These are phyloP conservation scores for Amanita rimosa DNA, from an alignment of 768 basidiomycete species.

Conservation along the genomic window DNA sequence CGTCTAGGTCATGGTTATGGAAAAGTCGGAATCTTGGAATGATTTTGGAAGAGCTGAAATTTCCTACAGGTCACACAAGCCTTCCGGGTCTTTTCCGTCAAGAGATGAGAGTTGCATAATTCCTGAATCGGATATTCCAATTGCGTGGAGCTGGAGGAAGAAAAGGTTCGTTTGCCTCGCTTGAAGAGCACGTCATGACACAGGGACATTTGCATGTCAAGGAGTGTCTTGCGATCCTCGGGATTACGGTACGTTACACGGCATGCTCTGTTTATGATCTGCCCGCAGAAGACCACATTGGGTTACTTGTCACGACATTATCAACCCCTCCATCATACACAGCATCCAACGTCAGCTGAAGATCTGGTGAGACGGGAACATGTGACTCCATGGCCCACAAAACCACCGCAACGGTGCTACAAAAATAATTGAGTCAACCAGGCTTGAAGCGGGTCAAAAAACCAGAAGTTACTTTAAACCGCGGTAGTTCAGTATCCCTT, in stretches of 20 bases:
- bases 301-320: conserved; percentile 43
- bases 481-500: conserved; percentile 66
- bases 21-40: too few relatives aligned
- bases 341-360: conserved; percentile 44
- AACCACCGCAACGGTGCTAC: conserved; percentile 48
- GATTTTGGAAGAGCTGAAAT: too few relatives aligned
- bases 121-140: too few relatives aligned
- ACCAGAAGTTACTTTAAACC: conserved; percentile 55
- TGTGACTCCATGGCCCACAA: conserved; percentile 55
- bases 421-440: background rate
- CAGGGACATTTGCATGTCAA: too few relatives aligned
- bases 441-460: background rate
- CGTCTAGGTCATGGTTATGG: too few relatives aligned
- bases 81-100: too few relatives aligned
- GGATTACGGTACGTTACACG: background rate
- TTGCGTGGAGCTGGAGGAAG: too few relatives aligned
- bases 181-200: too few relatives aligned
- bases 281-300: conserved; percentile 37
- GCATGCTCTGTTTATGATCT: conserved; percentile 7
- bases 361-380: conserved; percentile 33
- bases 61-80: too few relatives aligned
- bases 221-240: background rate
- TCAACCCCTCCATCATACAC: conserved; percentile 61
- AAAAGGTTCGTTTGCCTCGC: too few relatives aligned
- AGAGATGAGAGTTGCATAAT: too few relatives aligned